A percentile compares a stretch with the other conserved stretches of the same genome.
phyloP scores from a whole-genome alignment of 345 rosid genomes.

The Limnanthes douglasii region DNA sequence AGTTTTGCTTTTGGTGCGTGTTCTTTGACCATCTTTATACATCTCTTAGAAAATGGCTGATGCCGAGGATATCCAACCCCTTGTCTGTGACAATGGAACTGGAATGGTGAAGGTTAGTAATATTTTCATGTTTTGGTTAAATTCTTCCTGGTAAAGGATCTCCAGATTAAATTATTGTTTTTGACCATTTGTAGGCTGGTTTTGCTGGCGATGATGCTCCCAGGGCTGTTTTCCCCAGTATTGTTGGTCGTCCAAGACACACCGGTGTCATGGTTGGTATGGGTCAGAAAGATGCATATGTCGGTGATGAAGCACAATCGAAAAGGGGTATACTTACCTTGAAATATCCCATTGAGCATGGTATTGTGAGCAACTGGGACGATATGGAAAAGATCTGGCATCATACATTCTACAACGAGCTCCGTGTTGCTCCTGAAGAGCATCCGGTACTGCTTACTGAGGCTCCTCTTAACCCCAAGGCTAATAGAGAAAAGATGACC shows the following conservation, averaged over 20 bases:
- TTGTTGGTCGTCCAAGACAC: conserved; percentile 31
- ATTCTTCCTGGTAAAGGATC: background rate
- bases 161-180: background rate
- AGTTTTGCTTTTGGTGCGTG: too few relatives aligned
- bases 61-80: too few relatives aligned
- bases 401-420: conserved; percentile 29
- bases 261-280: conserved; percentile 34
- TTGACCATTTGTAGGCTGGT: conserved; percentile 21
- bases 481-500: conserved; percentile 26
- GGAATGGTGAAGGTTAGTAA: conserved; percentile 21
- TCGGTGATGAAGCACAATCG: conserved; percentile 31
- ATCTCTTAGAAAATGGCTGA: conserved; percentile 45
- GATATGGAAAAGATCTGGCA: conserved; percentile 37
- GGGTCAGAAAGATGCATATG: conserved; percentile 33
- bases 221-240: conserved; percentile 27
- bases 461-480: conserved; percentile 25
- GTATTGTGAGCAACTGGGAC: conserved; percentile 36
- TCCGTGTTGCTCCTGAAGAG: conserved; percentile 25
- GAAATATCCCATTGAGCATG: conserved; percentile 32
- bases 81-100: too few relatives aligned
- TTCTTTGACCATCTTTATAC: too few relatives aligned
- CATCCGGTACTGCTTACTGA: conserved; percentile 27
- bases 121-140: too few relatives aligned
- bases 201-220: conserved; percentile 29
- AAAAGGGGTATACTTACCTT: conserved; percentile 31